These are phyloP conservation scores for Wallacemonas sp. DNA, from an alignment of 208 protist species.

Conservation along the genomic window DNA sequence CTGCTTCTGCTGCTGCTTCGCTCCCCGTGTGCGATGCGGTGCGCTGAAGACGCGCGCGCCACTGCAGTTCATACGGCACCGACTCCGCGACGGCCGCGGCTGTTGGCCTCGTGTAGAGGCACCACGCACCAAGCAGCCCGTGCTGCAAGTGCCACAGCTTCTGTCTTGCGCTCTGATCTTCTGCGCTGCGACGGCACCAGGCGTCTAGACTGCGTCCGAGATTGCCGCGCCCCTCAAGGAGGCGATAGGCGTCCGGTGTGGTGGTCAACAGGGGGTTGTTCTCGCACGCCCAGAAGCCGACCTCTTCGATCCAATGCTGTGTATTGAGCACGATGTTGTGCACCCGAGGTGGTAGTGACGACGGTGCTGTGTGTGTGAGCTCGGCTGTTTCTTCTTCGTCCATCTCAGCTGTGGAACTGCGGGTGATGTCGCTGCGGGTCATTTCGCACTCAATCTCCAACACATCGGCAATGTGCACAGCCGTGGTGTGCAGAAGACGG, in stretches of 20 bases:
- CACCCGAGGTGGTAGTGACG: neutral
- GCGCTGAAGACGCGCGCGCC: neutral
- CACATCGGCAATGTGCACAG: constrained; percentile 25
- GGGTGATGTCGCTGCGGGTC: constrained; percentile 23
- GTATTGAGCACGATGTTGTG: constrained; percentile 49
- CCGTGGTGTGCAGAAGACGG: constrained; percentile 34
- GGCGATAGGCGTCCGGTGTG: too few relatives aligned
- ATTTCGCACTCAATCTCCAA: constrained; percentile 51
- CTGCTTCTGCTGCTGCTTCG: too few relatives aligned
- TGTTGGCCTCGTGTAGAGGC: neutral
- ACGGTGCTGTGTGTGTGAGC: too few relatives aligned
- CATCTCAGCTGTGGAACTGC: too few relatives aligned
- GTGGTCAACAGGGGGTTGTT: constrained; percentile 73
- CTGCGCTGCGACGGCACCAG: neutral
- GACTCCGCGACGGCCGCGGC: neutral
- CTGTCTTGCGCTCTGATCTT: neutral
- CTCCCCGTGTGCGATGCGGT: neutral
- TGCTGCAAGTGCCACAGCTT: neutral
- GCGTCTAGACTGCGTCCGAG: constrained; percentile 6
- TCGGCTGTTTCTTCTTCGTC: too few relatives aligned
- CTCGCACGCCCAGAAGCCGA: constrained; percentile 78
- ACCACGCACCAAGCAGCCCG: neutral
- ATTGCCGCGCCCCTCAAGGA: neutral
- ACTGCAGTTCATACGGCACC: constrained; percentile 5
- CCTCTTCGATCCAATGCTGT: constrained; percentile 77